Base-by-base conservation (phyloP, 1,284 basidiomycete species). In the Grifola frondosa region DNA sequence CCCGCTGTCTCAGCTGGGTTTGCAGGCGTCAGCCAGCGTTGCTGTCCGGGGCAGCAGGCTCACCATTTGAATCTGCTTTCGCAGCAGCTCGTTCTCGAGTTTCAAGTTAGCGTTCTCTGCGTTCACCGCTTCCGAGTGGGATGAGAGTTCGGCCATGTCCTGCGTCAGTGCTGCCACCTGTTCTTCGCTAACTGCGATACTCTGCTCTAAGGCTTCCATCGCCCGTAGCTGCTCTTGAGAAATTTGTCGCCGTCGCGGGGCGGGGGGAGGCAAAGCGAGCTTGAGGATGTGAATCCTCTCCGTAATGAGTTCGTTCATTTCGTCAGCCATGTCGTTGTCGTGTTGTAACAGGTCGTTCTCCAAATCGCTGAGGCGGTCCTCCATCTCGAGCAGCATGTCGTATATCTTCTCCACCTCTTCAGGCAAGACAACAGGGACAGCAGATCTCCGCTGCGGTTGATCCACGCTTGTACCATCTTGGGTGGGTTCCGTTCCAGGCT, bases 1-100 rank as follows among this genome's bases (percentile, higher is more conserved):
- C 11, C 50, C 48, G 28, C 28, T 28, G 17, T 26, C 22, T 21
- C n/a, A 43, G 37, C 20, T 35, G 30, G 8, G 35, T 19, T 38
- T 50, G 35, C 25, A 22, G 5, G 25, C 25, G 25, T 20, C 3
- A 13, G 29, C 37, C 15, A 42, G 40, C 28, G 16, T 13, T 13
- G 15, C 22, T n/a, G 19, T 6, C 19, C n/a, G 22, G 5, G 6
- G 16, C 7, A 34, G 9, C 6, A 9, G 15, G 44, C 55, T 35
- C 26, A 54, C 55, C 45, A 52, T 45, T 32, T 33, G 37, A 11
- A 54, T 39, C 28, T 49, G 48, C 40, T 53, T 46, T 36, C 42
- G 40, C 25, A 56, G 45, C 36, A 44, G 45, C 10, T 36, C 52
- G 34, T 52, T 52, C 37, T 53, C 50, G 9, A 40, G 46, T 20